A percentile compares a stretch with the other conserved stretches of the same genome.
Conservation (phyloP, 345 rosid genomes). For the Mangifera indica region DNA sequence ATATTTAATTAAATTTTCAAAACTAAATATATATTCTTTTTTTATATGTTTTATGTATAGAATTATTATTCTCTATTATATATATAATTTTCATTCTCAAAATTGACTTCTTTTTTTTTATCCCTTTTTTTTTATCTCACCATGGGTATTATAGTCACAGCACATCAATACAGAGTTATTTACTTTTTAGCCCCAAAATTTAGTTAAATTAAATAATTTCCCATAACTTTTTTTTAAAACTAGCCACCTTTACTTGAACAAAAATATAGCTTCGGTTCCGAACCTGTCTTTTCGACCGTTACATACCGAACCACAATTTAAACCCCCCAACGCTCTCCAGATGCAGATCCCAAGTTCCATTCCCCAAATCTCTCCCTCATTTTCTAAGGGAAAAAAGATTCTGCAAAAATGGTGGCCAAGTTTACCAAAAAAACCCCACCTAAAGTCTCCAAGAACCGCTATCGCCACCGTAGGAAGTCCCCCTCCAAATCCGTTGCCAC, state of each 20-base stretch:
- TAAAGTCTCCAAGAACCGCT: slow-evolving; percentile 44
- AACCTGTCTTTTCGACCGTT: slow-evolving; percentile 66
- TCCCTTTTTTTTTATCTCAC: too few species aligned
- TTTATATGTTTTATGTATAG: too few species aligned
- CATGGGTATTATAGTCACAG: too few species aligned
- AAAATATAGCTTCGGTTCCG: slow-evolving; percentile 46
- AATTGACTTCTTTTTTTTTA: too few species aligned
- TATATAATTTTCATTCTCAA: too few species aligned
- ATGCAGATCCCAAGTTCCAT: slow-evolving; percentile 12
- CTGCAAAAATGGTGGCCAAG: slow-evolving; percentile 56
- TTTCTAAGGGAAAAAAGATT: neutral
- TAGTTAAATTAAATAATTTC: neutral
- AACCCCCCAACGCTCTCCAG: slow-evolving; percentile 23
- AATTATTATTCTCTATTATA: too few species aligned
- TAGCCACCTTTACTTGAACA: neutral
- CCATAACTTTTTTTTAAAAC: neutral
- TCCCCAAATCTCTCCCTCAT: slow-evolving; percentile 14
- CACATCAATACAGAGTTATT: too few species aligned
- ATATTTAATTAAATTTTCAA: too few species aligned
- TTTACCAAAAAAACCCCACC: slow-evolving; percentile 43
- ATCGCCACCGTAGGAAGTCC: slow-evolving; percentile 38
- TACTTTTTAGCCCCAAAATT: too few species aligned
- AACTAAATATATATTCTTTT: too few species aligned
- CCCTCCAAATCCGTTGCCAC: slow-evolving; percentile 37
- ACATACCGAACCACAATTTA: slow-evolving; percentile 56